Evolutionary conservation across 805 yeast genomes (phyloP), one percentile per base, ranked within the genome.

Genomic region (Metschnikowia dekortorum): DNA sequence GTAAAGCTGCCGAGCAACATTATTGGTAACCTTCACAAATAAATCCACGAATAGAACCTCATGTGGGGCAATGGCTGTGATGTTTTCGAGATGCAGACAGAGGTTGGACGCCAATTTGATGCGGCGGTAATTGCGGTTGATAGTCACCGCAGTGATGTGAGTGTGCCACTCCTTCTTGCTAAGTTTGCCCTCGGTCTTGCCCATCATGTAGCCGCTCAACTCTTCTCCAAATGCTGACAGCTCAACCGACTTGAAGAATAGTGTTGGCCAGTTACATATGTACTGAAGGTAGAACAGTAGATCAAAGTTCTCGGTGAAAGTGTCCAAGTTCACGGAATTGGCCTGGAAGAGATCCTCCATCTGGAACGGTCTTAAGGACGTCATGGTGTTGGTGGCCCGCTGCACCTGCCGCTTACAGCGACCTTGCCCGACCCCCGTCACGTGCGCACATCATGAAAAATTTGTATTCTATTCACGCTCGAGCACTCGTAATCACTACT

Each of bases 91-190:
- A 52, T 87, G 81, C 44, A 79, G 71, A 61, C 97, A 90, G 39
- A 94, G 72, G 52, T 80, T 79, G 7, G 90, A 81, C 1, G 97
- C 99, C 37, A 94, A 71, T 1, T 96, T 96, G 13, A 92, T 75
- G 53, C 98, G 72, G 48, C 99, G 71, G 65, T 85, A 92, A 47
- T 82, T 84, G 10, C 88, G 84, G 52, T 86, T 85, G 1, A 94
- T 86, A 0, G 98, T 90, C 3, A 94, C 96, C 0, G 99, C 98
- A 0, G 98, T 89, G 45, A 94, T 90, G 66, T 94, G 99, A 1
- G 96, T 82, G 63, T 94, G 99, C 96, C 97, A 92, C 52, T 90
- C 94, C 43, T 77, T 81, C 5, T 78, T 81, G 35, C 74, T 53
- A 36, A 73, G 49, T 45, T 69, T 74, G 0, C 99, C 99, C 65